Evolutionary conservation across 2,329 filamentous ascomycete genomes (phyloP).

Genomic region (Didymella sp.): DNA sequence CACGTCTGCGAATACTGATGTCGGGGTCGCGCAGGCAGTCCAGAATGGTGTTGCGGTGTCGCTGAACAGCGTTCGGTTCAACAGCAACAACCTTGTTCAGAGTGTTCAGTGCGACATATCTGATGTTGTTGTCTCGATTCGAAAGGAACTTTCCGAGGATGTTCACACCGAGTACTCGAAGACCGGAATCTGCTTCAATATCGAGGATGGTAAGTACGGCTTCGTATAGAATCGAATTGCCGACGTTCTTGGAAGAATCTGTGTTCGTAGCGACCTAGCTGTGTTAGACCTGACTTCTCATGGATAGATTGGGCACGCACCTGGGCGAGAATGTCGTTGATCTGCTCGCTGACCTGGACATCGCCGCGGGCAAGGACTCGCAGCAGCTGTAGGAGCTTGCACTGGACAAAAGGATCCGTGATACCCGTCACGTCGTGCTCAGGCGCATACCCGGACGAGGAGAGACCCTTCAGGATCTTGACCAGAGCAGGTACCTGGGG

Average conservation of each 20-base stretch:
- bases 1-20: conserved; percentile 94
- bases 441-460: conserved; percentile 93
- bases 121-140: conserved; percentile 99
- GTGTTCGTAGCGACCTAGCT: conserved; percentile 88
- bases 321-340: conserved; percentile 97
- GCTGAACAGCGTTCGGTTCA: conserved; percentile 95
- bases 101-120: conserved; percentile 96
- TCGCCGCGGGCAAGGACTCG: conserved; percentile 88
- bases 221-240: conserved; percentile 97
- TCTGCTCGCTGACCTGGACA: conserved; percentile 87
- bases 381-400: conserved; percentile 89
- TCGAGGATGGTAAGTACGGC: conserved; percentile 96
- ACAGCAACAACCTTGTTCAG: conserved; percentile 98
- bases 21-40: conserved; percentile 96
- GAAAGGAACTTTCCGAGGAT: conserved; percentile 97
- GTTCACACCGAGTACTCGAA: conserved; percentile 94
- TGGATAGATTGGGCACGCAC: conserved; percentile 23
- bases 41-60: conserved; percentile 95
- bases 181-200: conserved; percentile 94
- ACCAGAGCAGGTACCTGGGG: conserved; percentile 85
- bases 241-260: conserved; percentile 96
- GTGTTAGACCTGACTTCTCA: conserved; percentile 21
- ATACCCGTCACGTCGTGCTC: conserved; percentile 99
- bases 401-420: conserved; percentile 95
- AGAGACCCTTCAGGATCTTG: conserved; percentile 87